Evolutionary conservation across 139 green algal genomes (phyloP).

Genomic region (Chlamydomonas sphaeroides): DNA sequence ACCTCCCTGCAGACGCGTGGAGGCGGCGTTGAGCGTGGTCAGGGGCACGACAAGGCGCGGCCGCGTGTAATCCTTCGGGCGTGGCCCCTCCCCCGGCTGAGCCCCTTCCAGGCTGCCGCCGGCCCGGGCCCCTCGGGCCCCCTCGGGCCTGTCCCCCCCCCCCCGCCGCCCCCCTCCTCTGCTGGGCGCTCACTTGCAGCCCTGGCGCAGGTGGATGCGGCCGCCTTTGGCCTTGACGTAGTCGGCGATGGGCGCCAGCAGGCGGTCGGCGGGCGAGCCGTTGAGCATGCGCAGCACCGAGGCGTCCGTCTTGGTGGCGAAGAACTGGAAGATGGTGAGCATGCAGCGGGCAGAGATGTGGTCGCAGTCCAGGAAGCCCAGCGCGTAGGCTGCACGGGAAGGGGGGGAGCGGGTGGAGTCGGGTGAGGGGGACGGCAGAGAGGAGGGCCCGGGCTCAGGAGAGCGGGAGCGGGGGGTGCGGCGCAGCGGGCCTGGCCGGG

Average conservation of each 20-base stretch:
- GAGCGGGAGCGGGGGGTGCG: too few relatives aligned
- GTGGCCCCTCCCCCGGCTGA: too few relatives aligned
- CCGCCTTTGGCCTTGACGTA: conserved; percentile 89
- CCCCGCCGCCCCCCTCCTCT: too few relatives aligned
- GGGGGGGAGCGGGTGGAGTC: background rate
- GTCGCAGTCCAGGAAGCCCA: conserved; percentile 97
- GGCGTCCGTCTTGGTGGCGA: conserved; percentile 98
- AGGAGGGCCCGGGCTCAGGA: background rate
- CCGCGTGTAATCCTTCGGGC: background rate
- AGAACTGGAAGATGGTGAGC: conserved; percentile 98
- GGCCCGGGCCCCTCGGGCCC: too few relatives aligned
- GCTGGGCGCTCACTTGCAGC: conserved; percentile 72
- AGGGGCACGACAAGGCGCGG: background rate
- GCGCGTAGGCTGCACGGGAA: conserved; percentile 86
- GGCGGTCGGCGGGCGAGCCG: conserved; percentile 87
- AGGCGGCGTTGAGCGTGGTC: too few relatives aligned
- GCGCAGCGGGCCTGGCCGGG: too few relatives aligned
- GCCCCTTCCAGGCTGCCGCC: too few relatives aligned
- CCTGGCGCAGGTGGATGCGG: conserved; percentile 79
- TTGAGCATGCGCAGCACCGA: conserved; percentile 95
- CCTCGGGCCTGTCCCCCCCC: too few relatives aligned
- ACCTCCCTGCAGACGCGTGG: conserved; percentile 80
- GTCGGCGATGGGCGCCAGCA: conserved; percentile 90
- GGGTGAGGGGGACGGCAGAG: background rate
- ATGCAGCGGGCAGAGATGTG: conserved; percentile 97